These are phyloP conservation scores for Hippophae rhamnoides DNA, from an alignment of 306 rosid genomes.

Conservation along the genomic window DNA sequence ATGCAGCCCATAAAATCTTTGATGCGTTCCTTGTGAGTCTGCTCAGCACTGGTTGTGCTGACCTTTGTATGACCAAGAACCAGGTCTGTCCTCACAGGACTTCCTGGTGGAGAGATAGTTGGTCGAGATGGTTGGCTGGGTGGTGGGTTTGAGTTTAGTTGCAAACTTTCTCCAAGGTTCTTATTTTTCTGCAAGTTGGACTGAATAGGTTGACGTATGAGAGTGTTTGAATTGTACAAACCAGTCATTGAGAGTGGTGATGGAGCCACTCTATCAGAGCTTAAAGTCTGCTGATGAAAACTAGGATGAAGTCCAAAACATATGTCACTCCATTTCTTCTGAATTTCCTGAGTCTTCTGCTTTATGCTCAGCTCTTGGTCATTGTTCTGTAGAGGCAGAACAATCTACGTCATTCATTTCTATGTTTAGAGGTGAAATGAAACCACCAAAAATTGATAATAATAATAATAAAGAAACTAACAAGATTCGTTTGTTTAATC, in stretches of 20 bases:
- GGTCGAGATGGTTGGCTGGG: slow-evolving; percentile 33
- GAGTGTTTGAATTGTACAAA: slow-evolving; percentile 41
- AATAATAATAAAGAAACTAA: neutral
- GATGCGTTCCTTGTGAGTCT: slow-evolving; percentile 35
- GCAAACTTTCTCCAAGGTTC: slow-evolving; percentile 50
- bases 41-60: slow-evolving; percentile 24
- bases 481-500: slow-evolving; percentile 5
- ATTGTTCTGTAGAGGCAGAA: slow-evolving; percentile 31
- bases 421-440: neutral
- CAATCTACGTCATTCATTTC: slow-evolving; percentile 1
- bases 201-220: slow-evolving; percentile 45
- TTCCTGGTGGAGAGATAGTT: slow-evolving; percentile 24
- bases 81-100: slow-evolving; percentile 71
- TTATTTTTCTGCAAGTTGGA: slow-evolving; percentile 54
- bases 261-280: slow-evolving; percentile 47
- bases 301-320: slow-evolving; percentile 70
- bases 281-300: slow-evolving; percentile 50
- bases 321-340: slow-evolving; percentile 71
- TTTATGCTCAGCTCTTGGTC: slow-evolving; percentile 39
- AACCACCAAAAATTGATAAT: neutral
- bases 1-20: slow-evolving; percentile 63
- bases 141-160: slow-evolving; percentile 39
- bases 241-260: slow-evolving; percentile 46
- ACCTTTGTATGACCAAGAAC: slow-evolving; percentile 64
- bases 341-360: slow-evolving; percentile 58